Evolutionary conservation across 768 basidiomycete genomes (phyloP), one percentile per base, ranked within the genome.

Genomic region (Mycena vulgaris): DNA sequence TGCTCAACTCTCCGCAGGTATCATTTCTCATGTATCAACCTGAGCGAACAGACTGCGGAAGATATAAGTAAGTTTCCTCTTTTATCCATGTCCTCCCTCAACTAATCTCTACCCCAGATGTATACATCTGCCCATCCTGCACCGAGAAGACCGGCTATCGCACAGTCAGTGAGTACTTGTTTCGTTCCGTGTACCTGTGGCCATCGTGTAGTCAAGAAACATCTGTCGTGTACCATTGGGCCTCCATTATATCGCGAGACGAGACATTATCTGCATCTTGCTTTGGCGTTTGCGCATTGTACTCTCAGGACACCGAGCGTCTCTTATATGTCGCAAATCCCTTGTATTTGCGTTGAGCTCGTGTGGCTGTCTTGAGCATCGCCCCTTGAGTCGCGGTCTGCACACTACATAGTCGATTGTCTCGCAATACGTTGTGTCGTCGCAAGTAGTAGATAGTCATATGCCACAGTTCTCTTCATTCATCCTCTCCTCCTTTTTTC

Each of bases 1-100:
- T 66, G 28, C 76, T 56, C 31, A 49, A 21, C 30, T 39, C 37
- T 67, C 58, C 31, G 5, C 61, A 96, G 95, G 95, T 95, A 90
- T 80, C 95, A 96, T 79, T 95, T 95, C 74, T 80, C 81, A n/a
- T 96, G 95, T 80, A 85, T 95, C 13, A 82, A 88, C 67, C 78
- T 95, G 55, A 84, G 79, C 66, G 88, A 89, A 72, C 81, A 85
- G 58, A 86, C 91, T 72, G 94, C 94, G 11, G 90, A 90, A 75
- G 91, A 93, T 78, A 92, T 96, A 79, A 88, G 93, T 94, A 79
- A 85, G 93, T 88, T 21, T 78, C 71, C 53, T 35, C 69, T 40
- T 30, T 48, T 28, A 4, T 58, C 45, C 33, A 30, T 2, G 58
- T 52, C 28, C 51, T 31, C 37, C 21, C 42, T 76, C 66, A 49